Evolutionary conservation across 768 basidiomycete genomes (phyloP).

Genomic region (Rhizopogon vinicolor): DNA sequence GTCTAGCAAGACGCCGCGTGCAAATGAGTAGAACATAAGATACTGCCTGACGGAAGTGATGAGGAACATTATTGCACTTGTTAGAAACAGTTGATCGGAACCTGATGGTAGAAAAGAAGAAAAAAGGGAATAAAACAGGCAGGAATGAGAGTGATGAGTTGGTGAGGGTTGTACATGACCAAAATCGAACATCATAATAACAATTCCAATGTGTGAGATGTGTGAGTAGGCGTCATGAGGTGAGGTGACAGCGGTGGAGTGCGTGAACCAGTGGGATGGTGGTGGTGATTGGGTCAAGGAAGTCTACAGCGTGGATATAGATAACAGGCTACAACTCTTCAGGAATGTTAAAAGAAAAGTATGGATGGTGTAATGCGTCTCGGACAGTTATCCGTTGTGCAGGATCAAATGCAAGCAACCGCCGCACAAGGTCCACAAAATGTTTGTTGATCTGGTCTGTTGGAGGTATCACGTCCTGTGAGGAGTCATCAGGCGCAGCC

Average conservation of each 20-base stretch:
- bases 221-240: conserved; percentile 5
- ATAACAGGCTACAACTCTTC: conserved; percentile 56
- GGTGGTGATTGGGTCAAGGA: conserved; percentile 7
- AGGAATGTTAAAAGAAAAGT: conserved; percentile 67
- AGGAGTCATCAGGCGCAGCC: conserved; percentile 1
- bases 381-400: conserved; percentile 82
- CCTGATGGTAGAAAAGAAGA: conserved; percentile 12
- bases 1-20: conserved; percentile 12
- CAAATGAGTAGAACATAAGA: conserved; percentile 23
- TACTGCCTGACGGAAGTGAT: conserved; percentile 23
- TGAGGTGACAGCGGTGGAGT: not conserved
- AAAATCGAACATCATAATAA: conserved; percentile 32
- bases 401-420: conserved; percentile 88
- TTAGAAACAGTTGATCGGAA: conserved; percentile 13
- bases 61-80: conserved; percentile 26
- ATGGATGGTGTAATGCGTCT: conserved; percentile 85
- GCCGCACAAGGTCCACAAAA: conserved; percentile 85
- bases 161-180: conserved; percentile 33
- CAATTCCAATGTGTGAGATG: conserved; percentile 23
- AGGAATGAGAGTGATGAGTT: conserved; percentile 24
- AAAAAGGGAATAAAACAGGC: conserved; percentile 21
- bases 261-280: not conserved
- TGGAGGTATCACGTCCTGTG: conserved; percentile 80
- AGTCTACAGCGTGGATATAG: conserved; percentile 31
- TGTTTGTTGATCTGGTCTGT: conserved; percentile 68